Evolutionary conservation across 768 basidiomycete species (phyloP), one percentile per base, ranked within the genome.

Genomic region (Mycena epipterygia): DNA sequence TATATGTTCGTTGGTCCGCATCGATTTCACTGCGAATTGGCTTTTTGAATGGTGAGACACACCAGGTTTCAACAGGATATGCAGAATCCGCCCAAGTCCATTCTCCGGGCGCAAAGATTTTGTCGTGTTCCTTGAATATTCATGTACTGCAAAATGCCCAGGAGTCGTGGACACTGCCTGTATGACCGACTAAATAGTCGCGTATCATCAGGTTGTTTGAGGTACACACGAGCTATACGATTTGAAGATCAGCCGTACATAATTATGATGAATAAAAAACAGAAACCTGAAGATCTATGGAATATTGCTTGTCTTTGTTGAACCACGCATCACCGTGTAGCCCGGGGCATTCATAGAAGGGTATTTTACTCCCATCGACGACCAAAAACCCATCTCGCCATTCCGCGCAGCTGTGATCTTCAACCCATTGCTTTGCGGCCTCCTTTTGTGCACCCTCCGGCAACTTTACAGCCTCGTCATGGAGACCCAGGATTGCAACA

Each of bases 71-170:
- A 14, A 42, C 37, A 33, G 78, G 77, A 74, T 82, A 82, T 64
- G 81, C 78, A 12, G 79, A 79, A 63, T 82, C 79, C 12, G 73
- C 81, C 79, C 78, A 82, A 0, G 80, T 62, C 64, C 71, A 82
- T 58, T 82, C 80, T 29, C 58, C 71, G 8, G 42, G 57, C 1
- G 64, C 48, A 19, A 80, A 60, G 33, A 80, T 32, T 0, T 14
- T 46, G 2, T 58, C 61, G 42, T 75, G 71, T 6, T 80, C 52
- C n/a, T 70, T 48, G 25, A 46, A 53, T 13, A 70, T 52, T 2
- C 61, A 29, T 1, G 79, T 78, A 21, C 74, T 44, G 17, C 56
- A 37, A 60, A 68, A 80, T 35, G 76, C 78, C 1, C 68, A 75
- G 16, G 79, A 56, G 49, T 80, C 79, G 59, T 80, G 78, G 0